Evolutionary conservation across 768 basidiomycete genomes (phyloP), one percentile per base, ranked within the genome.

Genomic region (Russula ochroleuca): DNA sequence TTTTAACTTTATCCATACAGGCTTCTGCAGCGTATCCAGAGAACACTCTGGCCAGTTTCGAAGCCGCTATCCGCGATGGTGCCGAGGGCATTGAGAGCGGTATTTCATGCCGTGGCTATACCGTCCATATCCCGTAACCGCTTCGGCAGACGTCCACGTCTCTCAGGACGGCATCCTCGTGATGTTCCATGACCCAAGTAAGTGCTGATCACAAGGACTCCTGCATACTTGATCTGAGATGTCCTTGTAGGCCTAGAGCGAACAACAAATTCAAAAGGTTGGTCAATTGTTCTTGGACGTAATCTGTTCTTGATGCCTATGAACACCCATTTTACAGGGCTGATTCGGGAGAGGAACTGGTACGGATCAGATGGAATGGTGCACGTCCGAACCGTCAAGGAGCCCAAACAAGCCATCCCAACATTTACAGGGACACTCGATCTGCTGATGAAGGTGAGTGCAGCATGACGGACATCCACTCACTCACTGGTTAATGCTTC

Each of bases 81-180:
- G 89, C 94, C 51, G 94, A 99, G 73, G 95, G 86, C 67, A 96
- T 99, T 71, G 96, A 99, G 83, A 94, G 92, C 74, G 95, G 96
- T 97, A 94, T 77, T 85, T 78, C 67, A 70, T 69, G 21, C 62
- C 37, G 61, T 68, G 53, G 62, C 38, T 62, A 38, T 11, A 35
- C 54, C 37, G 51, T 64, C 57, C 57, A 51, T 57, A 53, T 59
- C 64, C 75, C 79, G 76, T 85, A 79, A 86, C 83, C 74, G 72
- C 59, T 69, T 77, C 76, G 73, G 70, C 83, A 96, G 95, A 97
- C 84, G 93, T 98, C 70, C 95, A 98, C 75, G 88, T 96, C 70
- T 92, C 95, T 40, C 76, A 78, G 67, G 96, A 99, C 75, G 81
- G 85, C 71, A 84, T 91, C 45, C 88, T 98, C 38, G 75, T 98